Evolutionary conservation across 2,329 filamentous ascomycete species (phyloP), one percentile per base, ranked within the genome.

Genomic region (Aspergillus sp.): DNA sequence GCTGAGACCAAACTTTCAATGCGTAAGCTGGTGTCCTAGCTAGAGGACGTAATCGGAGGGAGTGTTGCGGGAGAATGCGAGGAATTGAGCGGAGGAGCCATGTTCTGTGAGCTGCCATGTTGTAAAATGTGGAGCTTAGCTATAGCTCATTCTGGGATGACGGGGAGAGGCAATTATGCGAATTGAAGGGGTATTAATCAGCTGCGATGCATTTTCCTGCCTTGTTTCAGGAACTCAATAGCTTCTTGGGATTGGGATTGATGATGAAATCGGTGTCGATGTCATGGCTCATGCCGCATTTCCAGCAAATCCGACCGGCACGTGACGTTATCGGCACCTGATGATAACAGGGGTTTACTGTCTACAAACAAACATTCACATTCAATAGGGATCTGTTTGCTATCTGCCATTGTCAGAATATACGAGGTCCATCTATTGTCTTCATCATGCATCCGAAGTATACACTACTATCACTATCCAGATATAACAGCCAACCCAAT

Each of bases 81-180:
- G 65, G 59, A 25, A 63, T 51, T 38, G 66, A 63, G 41, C 56
- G 63, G 50, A 57, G 55, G 55, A 62, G 60, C 61, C 43, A 30
- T 61, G 63, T 69, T 67, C 59, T 64, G 66, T 51, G 60, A 32
- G 62, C 65, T 59, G 63, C 56, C 66, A 68, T 68, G 63, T 32
- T 66, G 63, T 45, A 41, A 36, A 36, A 36, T 47, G 17, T 39
- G 59, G 43, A 23, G 56, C 28, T 48, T 66, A 63, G 54, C 49
- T 53, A 51, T 65, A 32, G 57, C 57, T 64, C 66, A 65, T 68
- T 51, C 55, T 64, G 60, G n/a, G 50, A 48, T 17, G 19, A 51
- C 12, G 4, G 6, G 36, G 39, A 5, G 19, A n/a, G 28, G 28
- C 28, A 21, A 47, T 13, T 36, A 17, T 25, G 7, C n/a, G 25